These are phyloP conservation scores for Rhodomyrtus tomentosa DNA, from an alignment of 345 rosid species.

Conservation along the genomic window DNA sequence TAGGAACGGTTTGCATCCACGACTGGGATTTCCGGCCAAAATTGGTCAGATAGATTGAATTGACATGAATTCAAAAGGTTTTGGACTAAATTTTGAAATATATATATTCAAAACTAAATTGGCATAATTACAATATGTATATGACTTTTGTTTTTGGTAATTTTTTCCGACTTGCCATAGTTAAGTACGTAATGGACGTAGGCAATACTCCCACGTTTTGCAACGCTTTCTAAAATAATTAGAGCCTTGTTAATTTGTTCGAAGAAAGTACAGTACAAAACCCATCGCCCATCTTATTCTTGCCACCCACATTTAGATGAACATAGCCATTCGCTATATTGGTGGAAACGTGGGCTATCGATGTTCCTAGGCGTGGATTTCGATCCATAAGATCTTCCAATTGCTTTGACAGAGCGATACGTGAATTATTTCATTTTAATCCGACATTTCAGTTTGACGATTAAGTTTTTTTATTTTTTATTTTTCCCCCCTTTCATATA, in stretches of 20 bases:
- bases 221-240: not conserved
- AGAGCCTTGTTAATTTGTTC: not conserved
- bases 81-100: too few species aligned
- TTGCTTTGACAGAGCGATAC: too few species aligned
- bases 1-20: too few species aligned
- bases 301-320: not conserved
- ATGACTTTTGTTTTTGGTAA: too few species aligned
- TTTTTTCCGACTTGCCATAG: too few species aligned
- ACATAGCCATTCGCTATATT: not conserved
- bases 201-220: not conserved
- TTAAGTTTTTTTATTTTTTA: not conserved
- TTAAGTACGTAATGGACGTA: not conserved
- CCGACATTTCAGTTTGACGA: not conserved
- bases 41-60: too few species aligned
- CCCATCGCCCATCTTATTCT: not conserved
- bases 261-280: not conserved
- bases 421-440: not conserved
- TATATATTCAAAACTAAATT: too few species aligned
- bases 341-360: not conserved
- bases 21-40: accelerated
- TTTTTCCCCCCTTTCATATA: not conserved
- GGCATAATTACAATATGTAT: too few species aligned
- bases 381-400: not conserved
- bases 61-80: too few species aligned
- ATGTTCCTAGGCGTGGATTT: not conserved